Conservation (phyloP, 1,284 basidiomycete species). For the Trametes hirsuta region DNA sequence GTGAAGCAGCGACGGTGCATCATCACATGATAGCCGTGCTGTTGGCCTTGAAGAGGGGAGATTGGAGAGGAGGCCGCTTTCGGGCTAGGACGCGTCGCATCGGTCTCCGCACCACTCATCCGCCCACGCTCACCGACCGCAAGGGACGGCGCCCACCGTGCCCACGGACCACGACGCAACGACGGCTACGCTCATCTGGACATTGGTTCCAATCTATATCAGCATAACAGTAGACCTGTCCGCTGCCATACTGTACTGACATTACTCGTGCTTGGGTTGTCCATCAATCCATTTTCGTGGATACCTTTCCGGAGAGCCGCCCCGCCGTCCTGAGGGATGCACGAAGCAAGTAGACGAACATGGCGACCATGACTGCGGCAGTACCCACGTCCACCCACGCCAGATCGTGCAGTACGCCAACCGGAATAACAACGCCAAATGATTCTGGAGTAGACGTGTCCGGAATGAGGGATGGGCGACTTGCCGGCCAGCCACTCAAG, state of each 20-base stretch:
- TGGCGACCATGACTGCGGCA: slow-evolving; percentile 40
- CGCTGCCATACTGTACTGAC: slow-evolving; percentile 34
- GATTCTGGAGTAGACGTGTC: neutral
- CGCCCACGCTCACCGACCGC: neutral
- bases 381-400: slow-evolving; percentile 47
- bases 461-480: slow-evolving; percentile 9
- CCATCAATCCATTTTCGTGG: slow-evolving; percentile 28
- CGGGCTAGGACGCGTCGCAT: neutral
- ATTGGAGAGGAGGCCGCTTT: neutral
- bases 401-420: slow-evolving; percentile 43
- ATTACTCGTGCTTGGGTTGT: slow-evolving; percentile 23
- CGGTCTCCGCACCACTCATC: neutral
- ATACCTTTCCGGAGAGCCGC: slow-evolving; percentile 20
- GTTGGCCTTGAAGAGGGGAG: neutral
- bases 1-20: slow-evolving; percentile 79
- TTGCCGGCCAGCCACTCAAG: slow-evolving; percentile 17
- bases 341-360: slow-evolving; percentile 42
- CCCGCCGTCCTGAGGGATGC: slow-evolving; percentile 28
- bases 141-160: neutral
- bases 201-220: slow-evolving; percentile 30
- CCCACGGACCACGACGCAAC: slow-evolving; percentile 8
- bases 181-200: slow-evolving; percentile 27
- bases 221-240: slow-evolving; percentile 33
- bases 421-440: slow-evolving; percentile 37
- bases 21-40: slow-evolving; percentile 55